Evolutionary conservation across 2,329 filamentous ascomycete species (phyloP).

Genomic region (Colletotrichum navitas): DNA sequence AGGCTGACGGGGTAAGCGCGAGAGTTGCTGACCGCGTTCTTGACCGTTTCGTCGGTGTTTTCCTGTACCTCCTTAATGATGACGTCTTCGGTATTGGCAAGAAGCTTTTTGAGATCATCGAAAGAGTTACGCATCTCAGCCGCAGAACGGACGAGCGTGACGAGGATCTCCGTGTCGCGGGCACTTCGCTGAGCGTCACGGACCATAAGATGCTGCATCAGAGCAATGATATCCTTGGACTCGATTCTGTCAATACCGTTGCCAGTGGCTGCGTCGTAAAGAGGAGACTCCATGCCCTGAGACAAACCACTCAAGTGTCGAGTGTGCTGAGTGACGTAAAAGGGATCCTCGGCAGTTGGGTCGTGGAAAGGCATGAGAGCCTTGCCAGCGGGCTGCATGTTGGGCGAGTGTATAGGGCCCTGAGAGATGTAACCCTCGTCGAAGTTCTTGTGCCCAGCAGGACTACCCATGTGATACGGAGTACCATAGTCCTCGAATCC

Average conservation of each 20-base stretch:
- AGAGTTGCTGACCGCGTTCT: constrained; percentile 86
- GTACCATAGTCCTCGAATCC: constrained; percentile 57
- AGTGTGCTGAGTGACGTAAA: constrained; percentile 69
- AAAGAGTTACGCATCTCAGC: constrained; percentile 98
- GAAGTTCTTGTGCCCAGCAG: constrained; percentile 69
- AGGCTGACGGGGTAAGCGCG: constrained; percentile 81
- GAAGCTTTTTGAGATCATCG: constrained; percentile 92
- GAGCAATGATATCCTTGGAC: constrained; percentile 93
- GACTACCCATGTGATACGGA: constrained; percentile 67
- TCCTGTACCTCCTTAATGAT: constrained; percentile 90
- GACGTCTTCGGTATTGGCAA: constrained; percentile 89
- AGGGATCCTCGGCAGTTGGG: constrained; percentile 73
- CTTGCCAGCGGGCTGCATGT: constrained; percentile 67
- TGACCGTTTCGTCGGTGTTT: constrained; percentile 86
- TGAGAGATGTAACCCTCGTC: constrained; percentile 96
- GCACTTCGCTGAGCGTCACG: constrained; percentile 96
- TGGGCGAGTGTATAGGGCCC: constrained; percentile 68
- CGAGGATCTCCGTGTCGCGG: constrained; percentile 94
- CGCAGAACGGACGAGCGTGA: constrained; percentile 92
- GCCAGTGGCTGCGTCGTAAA: constrained; percentile 92
- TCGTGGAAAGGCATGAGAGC: constrained; percentile 56
- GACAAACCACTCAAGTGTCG: constrained; percentile 90
- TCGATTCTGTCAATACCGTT: constrained; percentile 91
- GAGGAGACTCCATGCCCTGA: constrained; percentile 87
- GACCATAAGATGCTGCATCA: constrained; percentile 99